Percentiles rank a stretch among this genome's conserved stretches.
Conservation (phyloP, 768 basidiomycete species). For the Mycena latifolia region DNA sequence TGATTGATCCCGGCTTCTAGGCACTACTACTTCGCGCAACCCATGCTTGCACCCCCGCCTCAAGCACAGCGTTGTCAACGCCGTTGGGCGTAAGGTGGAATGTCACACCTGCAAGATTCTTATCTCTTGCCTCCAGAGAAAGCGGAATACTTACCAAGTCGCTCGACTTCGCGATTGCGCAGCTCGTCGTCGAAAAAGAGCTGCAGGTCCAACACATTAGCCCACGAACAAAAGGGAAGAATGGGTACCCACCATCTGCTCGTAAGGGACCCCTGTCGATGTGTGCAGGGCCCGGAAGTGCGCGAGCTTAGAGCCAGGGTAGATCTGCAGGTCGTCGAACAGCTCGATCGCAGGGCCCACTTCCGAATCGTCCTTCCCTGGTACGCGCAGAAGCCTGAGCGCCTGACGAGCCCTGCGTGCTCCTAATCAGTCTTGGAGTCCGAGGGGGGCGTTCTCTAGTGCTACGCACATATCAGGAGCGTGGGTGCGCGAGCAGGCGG, state of each 20-base stretch:
- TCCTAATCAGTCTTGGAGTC: neutral
- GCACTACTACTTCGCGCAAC: slow-evolving; percentile 26
- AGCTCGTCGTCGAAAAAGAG: slow-evolving; percentile 82
- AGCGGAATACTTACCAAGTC: slow-evolving; percentile 56
- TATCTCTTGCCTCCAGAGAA: neutral
- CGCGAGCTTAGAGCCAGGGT: slow-evolving; percentile 83
- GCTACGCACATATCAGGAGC: slow-evolving; percentile 74
- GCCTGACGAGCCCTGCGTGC: slow-evolving; percentile 77
- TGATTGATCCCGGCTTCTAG: too few relatives aligned
- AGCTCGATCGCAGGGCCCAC: slow-evolving; percentile 64
- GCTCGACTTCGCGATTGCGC: slow-evolving; percentile 73
- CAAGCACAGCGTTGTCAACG: slow-evolving; percentile 70
- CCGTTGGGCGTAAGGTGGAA: slow-evolving; percentile 81
- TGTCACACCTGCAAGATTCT: slow-evolving; percentile 71
- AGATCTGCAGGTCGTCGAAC: slow-evolving; percentile 82
- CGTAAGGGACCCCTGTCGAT: slow-evolving; percentile 81
- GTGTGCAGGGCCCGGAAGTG: slow-evolving; percentile 84
- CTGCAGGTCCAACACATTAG: slow-evolving; percentile 41
- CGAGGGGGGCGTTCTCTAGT: neutral
- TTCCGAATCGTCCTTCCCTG: slow-evolving; percentile 49
- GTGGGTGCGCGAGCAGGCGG: slow-evolving; percentile 80
- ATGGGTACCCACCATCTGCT: slow-evolving; percentile 74
- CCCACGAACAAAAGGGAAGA: neutral
- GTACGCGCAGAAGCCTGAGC: slow-evolving; percentile 71
- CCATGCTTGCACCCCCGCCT: slow-evolving; percentile 82